Evolutionary conservation across 768 basidiomycete genomes (phyloP).

Genomic region (Tulasnella sp.): DNA sequence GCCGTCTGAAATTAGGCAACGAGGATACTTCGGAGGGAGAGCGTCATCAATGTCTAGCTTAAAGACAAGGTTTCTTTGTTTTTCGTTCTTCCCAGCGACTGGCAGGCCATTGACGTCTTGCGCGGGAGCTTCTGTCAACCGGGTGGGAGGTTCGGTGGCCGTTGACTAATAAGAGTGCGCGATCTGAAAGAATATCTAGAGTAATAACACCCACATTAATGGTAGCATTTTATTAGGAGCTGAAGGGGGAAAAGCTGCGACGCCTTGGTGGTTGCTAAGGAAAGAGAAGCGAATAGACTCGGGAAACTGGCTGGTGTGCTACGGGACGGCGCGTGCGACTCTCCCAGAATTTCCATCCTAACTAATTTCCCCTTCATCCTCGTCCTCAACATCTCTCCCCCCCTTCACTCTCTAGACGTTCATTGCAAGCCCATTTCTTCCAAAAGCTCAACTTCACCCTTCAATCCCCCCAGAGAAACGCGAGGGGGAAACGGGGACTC

Average conservation of each 20-base stretch:
- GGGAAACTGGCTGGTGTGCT: neutral
- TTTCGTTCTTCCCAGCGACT: constrained; percentile 1
- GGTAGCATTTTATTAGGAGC: neutral
- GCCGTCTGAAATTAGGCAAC: neutral
- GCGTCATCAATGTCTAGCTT: neutral
- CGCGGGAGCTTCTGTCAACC: neutral
- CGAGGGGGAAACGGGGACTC: constrained; percentile 2
- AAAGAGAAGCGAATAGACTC: constrained; percentile 8
- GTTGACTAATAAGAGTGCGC: neutral
- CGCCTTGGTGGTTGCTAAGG: neutral
- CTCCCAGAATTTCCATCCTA: neutral
- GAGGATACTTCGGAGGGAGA: neutral
- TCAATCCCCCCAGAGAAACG: neutral
- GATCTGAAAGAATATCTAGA: neutral
- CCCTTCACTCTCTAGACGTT: neutral
- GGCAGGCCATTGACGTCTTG: neutral
- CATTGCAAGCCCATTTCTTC: neutral
- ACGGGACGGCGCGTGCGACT: constrained; percentile 6
- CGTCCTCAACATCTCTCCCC: neutral
- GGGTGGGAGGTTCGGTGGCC: neutral
- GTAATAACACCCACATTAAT: neutral
- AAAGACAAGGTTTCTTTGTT: constrained; percentile 5
- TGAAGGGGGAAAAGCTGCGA: neutral
- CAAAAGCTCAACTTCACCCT: neutral
- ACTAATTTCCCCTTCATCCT: neutral